Base-by-base conservation (phyloP, 148 eudicot genomes). In the Rhododendron mucronatum region DNA sequence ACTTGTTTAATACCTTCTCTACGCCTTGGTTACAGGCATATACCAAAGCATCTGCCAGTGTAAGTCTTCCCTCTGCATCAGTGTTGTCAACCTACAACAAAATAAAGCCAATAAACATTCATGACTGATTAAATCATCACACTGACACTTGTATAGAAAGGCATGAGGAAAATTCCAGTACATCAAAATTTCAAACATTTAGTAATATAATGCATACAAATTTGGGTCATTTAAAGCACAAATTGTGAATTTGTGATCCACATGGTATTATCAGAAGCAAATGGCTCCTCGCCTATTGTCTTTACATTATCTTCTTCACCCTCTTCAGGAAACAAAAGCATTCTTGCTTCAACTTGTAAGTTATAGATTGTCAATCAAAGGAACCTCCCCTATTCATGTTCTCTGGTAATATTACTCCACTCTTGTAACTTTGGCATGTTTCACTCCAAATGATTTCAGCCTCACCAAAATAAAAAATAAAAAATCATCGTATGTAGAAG, bases 21-120 rank as follows among this genome's bases (percentile, higher is more conserved):
- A 93, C 98, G 85, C 98, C 96, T 91, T 97, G 98, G 88, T 94
- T 94, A 92, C 99, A 97, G 78, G 99, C 94, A 93, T 95, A 97
- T 41, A 97, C 95, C 91, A 97, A 89, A 85, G 99, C 98, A 93
- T 97, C 99, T n/a, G 99, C 99, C 88, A 97, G 98, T 87, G 99
- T 97, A 78, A 97, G 99, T 87, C 99, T 94, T 61, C 99, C 99
- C 89, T 97, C 99, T 21, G 99, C 99, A 94, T 97, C 99, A 23
- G 98, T 97, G 89, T 97, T 97, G 92, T 97, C 94, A 47, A 97
- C 99, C 99, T 97, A 91, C 30, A 87, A 82, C 71, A 50, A 47
- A 69, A 81, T 7, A 53, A 47, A 18, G 47, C 83, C 44, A 81
- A 23, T 47, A 6, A 50, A 48, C 82, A 50, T 37, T 44, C 21